These are phyloP conservation scores for Thoreauomyces humboldtii DNA, from an alignment of 192 early-diverging fungal genomes.

Conservation along the genomic window DNA sequence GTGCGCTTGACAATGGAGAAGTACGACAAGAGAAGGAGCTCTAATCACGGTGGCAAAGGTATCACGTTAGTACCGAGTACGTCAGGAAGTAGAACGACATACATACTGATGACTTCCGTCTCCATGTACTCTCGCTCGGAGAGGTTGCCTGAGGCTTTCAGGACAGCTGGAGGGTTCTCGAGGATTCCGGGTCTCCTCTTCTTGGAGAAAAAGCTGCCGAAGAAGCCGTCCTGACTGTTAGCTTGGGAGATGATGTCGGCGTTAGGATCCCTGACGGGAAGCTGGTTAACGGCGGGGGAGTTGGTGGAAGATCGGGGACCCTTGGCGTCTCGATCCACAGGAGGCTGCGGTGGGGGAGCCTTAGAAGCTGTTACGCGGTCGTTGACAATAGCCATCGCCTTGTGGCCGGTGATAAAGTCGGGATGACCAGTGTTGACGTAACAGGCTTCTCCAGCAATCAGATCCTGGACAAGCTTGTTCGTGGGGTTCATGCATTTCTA, in stretches of 20 bases:
- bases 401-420: constrained; percentile 97
- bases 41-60: constrained; percentile 30
- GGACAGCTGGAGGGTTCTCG: constrained; percentile 72
- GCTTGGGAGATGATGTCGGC: constrained; percentile 62
- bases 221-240: constrained; percentile 70
- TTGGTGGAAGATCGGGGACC: constrained; percentile 25
- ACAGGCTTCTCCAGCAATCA: constrained; percentile 91
- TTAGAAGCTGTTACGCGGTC: constrained; percentile 77
- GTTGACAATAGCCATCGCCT: constrained; percentile 84
- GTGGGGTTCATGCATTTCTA: constrained; percentile 81
- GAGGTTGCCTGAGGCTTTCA: constrained; percentile 92
- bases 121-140: constrained; percentile 98
- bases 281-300: constrained; percentile 19
- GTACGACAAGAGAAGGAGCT: constrained; percentile 95
- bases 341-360: constrained; percentile 34
- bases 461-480: constrained; percentile 89
- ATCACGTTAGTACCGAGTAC: neutral
- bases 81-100: neutral
- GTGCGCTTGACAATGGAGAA: constrained; percentile 99
- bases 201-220: constrained; percentile 92
- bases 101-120: constrained; percentile 96
- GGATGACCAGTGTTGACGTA: constrained; percentile 99
- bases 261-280: constrained; percentile 40
- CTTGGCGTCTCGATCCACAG: constrained; percentile 5
- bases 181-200: constrained; percentile 73